Conservation (phyloP, 306 rosid species). For the Adenanthera pavonina region DNA sequence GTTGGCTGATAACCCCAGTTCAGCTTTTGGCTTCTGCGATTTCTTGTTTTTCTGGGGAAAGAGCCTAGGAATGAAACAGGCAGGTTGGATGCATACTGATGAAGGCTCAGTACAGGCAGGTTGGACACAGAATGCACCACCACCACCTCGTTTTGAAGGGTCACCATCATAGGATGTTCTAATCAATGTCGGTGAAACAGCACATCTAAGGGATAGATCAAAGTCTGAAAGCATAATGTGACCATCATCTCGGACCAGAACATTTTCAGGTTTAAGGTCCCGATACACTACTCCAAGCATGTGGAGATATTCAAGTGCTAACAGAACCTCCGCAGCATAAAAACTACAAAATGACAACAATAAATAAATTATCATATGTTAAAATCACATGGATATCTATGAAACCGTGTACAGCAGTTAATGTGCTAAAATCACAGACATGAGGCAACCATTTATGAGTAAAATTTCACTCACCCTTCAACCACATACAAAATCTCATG, state of each 20-base stretch:
- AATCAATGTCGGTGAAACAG: conserved; percentile 86
- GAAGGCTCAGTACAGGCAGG: conserved; percentile 96
- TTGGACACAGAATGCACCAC: conserved; percentile 92
- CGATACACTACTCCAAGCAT: conserved; percentile 99
- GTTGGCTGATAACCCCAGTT: conserved; percentile 63
- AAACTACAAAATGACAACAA: conserved; percentile 61
- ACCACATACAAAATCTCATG: neutral
- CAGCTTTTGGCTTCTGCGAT: conserved; percentile 65
- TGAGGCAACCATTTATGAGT: neutral
- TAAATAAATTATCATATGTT: neutral
- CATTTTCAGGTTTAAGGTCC: conserved; percentile 98
- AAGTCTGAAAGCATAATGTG: conserved; percentile 99
- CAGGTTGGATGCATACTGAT: conserved; percentile 91
- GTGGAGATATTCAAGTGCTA: conserved; percentile 98
- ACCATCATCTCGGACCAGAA: conserved; percentile 97
- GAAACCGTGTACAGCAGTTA: neutral
- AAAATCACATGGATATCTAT: neutral
- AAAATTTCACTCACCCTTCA: conserved; percentile 4
- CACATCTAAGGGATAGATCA: conserved; percentile 92
- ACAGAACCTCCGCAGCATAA: conserved; percentile 96
- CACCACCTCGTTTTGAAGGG: conserved; percentile 74
- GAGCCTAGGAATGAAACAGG: conserved; percentile 84
- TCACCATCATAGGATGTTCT: conserved; percentile 71
- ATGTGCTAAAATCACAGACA: neutral
- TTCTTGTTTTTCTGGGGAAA: conserved; percentile 90